Evolutionary conservation across 2,329 filamentous ascomycete genomes (phyloP), one percentile per base, ranked within the genome.

Genomic region (Diaporthe sp.): DNA sequence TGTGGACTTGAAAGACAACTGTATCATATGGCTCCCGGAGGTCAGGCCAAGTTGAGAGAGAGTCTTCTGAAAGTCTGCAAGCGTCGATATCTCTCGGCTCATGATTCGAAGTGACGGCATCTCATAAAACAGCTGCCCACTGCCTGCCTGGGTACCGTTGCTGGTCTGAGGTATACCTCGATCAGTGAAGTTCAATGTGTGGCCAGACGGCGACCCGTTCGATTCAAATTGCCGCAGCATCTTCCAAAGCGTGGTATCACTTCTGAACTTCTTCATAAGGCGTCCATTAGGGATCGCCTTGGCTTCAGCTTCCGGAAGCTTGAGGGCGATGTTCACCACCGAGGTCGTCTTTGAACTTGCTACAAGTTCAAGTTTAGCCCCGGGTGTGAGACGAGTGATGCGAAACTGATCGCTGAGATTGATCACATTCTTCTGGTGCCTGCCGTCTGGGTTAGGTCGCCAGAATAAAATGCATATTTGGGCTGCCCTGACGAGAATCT

Each of bases 321-420:
- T 94, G 17, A 99, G 87, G n/a, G 95, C 96, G 57, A 99, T 93
- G 55, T 94, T 95, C 74, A 99, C 93, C 65, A 94, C 93, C 2
- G 95, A 93, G 0, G 96, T 94, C 0, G 95, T 97, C 75, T 94
- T 94, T 61, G 96, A 97, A 76, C 94, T 92, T 82, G 95, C 92
- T 31, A 98, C 93, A 68, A 99, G 94, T 82, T 98, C 96, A 75
- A 99, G 91, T 82, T 97, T 98, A 76, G 97, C 96, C 77, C 97
- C 97, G 51, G 94, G 91, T 17, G 90, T 88, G 8, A 99, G 92
- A 68, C 95, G 95, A 7, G 95, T 94, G 39, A 96, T 91, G 65
- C 96, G 93, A 82, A 96, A 95, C 57, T 94, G 93, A 74, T 95
- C 90, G 9, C 95, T 96, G 12, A 99, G 90, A 81, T 98, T 95